Evolutionary conservation across 2,329 filamentous ascomycete genomes (phyloP).

Genomic region (Sporothrix variecibatus): DNA sequence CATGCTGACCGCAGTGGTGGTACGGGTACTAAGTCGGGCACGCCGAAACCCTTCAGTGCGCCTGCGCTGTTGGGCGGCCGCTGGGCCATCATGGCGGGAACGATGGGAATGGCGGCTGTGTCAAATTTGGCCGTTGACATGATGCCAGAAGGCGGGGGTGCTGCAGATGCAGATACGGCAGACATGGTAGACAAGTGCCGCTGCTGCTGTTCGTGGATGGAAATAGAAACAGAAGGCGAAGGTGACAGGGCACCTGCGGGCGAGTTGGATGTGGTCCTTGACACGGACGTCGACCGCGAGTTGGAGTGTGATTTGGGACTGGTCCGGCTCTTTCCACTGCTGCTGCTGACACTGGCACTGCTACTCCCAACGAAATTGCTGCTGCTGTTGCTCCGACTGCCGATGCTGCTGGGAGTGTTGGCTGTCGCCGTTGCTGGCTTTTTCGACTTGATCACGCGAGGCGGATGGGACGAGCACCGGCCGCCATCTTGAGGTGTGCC

Average conservation of each 20-base stretch:
- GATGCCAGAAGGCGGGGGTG: neutral
- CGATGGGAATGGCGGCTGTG: neutral
- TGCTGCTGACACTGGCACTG: slow-evolving; percentile 13
- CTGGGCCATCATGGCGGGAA: neutral
- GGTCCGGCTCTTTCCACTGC: neutral
- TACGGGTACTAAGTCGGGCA: slow-evolving; percentile 39
- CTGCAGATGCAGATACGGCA: neutral
- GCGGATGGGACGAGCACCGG: slow-evolving; percentile 59
- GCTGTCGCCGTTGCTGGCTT: slow-evolving; percentile 29
- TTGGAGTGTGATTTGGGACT: slow-evolving; percentile 3
- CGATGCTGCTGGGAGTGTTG: slow-evolving; percentile 19
- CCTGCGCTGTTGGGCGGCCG: neutral
- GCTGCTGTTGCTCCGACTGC: slow-evolving; percentile 23
- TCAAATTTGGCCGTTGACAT: slow-evolving; percentile 17
- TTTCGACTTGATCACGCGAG: slow-evolving; percentile 47
- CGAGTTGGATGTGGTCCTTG: slow-evolving; percentile 10
- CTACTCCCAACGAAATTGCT: slow-evolving; percentile 7
- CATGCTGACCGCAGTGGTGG: slow-evolving; percentile 53
- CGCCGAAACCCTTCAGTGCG: neutral
- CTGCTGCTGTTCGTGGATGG: slow-evolving; percentile 19
- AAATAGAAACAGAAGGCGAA: slow-evolving; percentile 16
- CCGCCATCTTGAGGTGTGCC: slow-evolving; percentile 58
- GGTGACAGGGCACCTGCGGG: slow-evolving; percentile 15
- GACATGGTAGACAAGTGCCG: neutral
- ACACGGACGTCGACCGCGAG: slow-evolving; percentile 8